These are phyloP conservation scores for Pleoardoris graminearum DNA, from an alignment of 2,329 filamentous ascomycete species.

Conservation along the genomic window DNA sequence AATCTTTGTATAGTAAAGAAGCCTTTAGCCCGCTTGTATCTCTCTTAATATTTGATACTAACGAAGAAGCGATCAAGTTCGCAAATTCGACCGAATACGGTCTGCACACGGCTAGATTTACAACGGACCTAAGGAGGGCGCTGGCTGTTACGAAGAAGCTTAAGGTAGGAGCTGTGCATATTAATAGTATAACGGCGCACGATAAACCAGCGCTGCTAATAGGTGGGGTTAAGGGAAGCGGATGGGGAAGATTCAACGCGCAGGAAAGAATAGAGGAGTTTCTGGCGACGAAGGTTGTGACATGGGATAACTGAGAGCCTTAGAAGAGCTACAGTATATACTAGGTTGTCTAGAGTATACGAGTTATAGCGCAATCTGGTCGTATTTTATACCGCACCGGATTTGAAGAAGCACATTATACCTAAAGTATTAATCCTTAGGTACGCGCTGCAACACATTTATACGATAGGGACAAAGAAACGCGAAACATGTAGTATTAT, in stretches of 20 bases:
- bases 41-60: slow-evolving; percentile 10
- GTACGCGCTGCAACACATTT: too few species aligned
- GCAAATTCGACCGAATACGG: slow-evolving; percentile 19
- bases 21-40: slow-evolving; percentile 18
- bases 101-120: slow-evolving; percentile 20
- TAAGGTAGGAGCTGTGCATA: slow-evolving; percentile 21
- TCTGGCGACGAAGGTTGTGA: slow-evolving; percentile 12
- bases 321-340: too few species aligned
- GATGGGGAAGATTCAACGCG: slow-evolving; percentile 22
- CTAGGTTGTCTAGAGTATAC: too few species aligned
- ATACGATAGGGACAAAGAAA: too few species aligned
- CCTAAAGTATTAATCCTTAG: too few species aligned
- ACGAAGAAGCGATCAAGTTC: slow-evolving; percentile 18
- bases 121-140: slow-evolving; percentile 11
- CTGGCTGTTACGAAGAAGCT: slow-evolving; percentile 18
- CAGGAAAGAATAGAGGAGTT: slow-evolving; percentile 18
- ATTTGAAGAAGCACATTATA: too few species aligned
- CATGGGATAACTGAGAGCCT: slow-evolving; percentile 19
- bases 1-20: slow-evolving; percentile 16
- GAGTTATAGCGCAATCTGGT: too few species aligned
- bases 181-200: slow-evolving; percentile 24
- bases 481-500: too few species aligned
- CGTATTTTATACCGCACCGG: too few species aligned
- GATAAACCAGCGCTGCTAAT: slow-evolving; percentile 20
- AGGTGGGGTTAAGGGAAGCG: slow-evolving; percentile 18